A percentile compares a stretch with the other conserved stretches of the same genome.
These are phyloP conservation scores for Eimeria zaria DNA, from an alignment of 169 alveolate species.

Conservation along the genomic window DNA sequence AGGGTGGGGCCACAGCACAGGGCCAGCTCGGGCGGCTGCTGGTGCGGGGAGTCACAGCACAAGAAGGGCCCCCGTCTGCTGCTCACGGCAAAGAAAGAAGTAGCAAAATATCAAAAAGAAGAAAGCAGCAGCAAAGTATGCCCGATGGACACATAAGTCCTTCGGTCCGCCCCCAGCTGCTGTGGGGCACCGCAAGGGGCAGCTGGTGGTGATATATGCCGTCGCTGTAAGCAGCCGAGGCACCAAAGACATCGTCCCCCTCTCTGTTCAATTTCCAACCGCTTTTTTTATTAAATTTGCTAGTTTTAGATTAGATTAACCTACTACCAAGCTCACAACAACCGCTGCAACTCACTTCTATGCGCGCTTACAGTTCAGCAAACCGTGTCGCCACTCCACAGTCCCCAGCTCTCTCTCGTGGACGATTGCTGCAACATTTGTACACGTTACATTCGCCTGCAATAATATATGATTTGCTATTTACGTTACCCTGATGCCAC, in stretches of 20 bases:
- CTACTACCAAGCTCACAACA: not conserved
- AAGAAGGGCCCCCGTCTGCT: constrained; percentile 46
- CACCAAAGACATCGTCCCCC: constrained; percentile 36
- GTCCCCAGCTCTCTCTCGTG: not conserved
- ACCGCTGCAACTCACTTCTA: not conserved
- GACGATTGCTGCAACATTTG: not conserved
- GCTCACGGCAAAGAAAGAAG: constrained; percentile 24
- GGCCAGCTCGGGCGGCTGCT: constrained; percentile 71
- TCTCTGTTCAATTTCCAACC: not conserved
- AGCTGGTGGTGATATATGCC: constrained; percentile 42
- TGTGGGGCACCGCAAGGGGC: constrained; percentile 83
- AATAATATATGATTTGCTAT: not conserved
- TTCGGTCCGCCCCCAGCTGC: constrained; percentile 22
- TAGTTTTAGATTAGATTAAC: not conserved
- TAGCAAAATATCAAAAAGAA: not conserved
- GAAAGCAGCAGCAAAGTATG: constrained; percentile 38
- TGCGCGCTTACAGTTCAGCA: not conserved
- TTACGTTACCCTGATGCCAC: not conserved
- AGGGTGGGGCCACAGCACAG: constrained; percentile 73
- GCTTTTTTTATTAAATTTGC: not conserved
- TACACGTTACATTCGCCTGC: not conserved
- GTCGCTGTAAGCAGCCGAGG: constrained; percentile 44
- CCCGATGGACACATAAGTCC: not conserved
- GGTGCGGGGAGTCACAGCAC: constrained; percentile 78
- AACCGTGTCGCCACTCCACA: not conserved